A percentile compares a stretch with the other conserved stretches of the same genome.
Evolutionary conservation across 768 basidiomycete genomes (phyloP).

Genomic region (Termitomyces sp.): DNA sequence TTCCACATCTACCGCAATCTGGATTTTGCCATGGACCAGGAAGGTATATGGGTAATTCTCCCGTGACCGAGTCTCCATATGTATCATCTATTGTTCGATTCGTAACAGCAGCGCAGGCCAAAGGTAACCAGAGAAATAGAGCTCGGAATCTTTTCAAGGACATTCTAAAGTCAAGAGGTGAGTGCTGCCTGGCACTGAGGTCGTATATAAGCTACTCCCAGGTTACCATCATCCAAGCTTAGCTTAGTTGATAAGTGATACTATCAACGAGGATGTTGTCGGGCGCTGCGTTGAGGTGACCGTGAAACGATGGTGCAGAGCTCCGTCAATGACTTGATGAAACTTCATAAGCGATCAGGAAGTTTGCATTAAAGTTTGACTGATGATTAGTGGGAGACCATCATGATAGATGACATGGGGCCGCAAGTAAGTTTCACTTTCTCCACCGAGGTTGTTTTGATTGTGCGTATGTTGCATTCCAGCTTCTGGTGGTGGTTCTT

Average conservation of each 20-base stretch:
- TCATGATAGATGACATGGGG: neutral
- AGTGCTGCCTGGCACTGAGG: neutral
- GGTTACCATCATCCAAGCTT: neutral
- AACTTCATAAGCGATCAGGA: too few relatives aligned
- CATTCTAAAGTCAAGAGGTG: neutral
- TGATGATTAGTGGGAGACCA: too few relatives aligned
- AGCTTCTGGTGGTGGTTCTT: neutral
- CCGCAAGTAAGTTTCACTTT: neutral
- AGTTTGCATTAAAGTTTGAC: too few relatives aligned
- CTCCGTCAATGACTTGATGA: too few relatives aligned
- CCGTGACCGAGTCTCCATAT: constrained; percentile 15
- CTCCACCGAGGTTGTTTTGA: neutral
- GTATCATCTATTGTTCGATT: constrained; percentile 21
- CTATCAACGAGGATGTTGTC: neutral
- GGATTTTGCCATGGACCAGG: constrained; percentile 15
- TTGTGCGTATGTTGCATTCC: neutral
- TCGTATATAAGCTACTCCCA: neutral
- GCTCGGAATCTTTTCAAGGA: neutral
- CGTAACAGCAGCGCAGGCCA: neutral
- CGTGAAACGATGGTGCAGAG: too few relatives aligned
- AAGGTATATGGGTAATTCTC: constrained; percentile 10
- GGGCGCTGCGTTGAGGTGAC: neutral
- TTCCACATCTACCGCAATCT: constrained; percentile 3
- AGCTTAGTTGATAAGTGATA: neutral
- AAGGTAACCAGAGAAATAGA: neutral